phyloP scores from a whole-genome alignment of 2,329 filamentous ascomycete species.

The Nothophoma quercina region DNA sequence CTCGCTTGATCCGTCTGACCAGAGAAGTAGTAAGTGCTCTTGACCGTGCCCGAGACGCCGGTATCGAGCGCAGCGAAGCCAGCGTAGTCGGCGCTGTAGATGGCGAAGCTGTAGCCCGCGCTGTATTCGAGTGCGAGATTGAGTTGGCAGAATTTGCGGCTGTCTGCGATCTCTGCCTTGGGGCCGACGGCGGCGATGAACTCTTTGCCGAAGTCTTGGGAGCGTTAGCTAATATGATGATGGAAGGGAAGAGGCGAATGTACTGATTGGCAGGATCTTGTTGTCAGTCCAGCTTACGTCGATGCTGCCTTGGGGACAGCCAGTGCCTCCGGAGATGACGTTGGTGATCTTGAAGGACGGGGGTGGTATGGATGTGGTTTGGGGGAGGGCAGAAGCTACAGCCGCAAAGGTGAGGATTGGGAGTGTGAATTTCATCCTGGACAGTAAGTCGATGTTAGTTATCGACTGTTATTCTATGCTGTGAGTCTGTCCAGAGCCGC shows the following conservation, averaged over 20 bases:
- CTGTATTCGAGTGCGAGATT: constrained; percentile 44
- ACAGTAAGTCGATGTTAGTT: background rate
- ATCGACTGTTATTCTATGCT: background rate
- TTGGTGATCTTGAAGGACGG: constrained; percentile 42
- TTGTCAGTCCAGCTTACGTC: constrained; percentile 43
- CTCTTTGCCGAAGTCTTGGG: constrained; percentile 39
- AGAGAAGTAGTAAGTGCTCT: constrained; percentile 49
- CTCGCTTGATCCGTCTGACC: constrained; percentile 40
- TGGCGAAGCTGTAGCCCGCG: constrained; percentile 48
- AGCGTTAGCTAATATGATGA: background rate
- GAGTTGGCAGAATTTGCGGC: constrained; percentile 51
- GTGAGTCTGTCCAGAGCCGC: no score
- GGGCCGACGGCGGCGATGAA: constrained; percentile 44
- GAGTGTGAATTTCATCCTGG: constrained; percentile 1
- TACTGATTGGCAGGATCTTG: constrained; percentile 43
- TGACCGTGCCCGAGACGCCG: constrained; percentile 46
- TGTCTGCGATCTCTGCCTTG: constrained; percentile 30
- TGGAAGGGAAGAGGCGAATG: background rate
- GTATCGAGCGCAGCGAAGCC: constrained; percentile 47
- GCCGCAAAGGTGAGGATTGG: background rate
- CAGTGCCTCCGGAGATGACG: constrained; percentile 43
- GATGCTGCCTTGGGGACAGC: constrained; percentile 47
- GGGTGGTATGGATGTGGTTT: constrained; percentile 23
- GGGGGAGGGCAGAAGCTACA: constrained; percentile 9
- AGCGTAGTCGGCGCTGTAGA: constrained; percentile 46